These are phyloP conservation scores for Phylloporus sp. DNA, from an alignment of 768 basidiomycete species.

Conservation along the genomic window DNA sequence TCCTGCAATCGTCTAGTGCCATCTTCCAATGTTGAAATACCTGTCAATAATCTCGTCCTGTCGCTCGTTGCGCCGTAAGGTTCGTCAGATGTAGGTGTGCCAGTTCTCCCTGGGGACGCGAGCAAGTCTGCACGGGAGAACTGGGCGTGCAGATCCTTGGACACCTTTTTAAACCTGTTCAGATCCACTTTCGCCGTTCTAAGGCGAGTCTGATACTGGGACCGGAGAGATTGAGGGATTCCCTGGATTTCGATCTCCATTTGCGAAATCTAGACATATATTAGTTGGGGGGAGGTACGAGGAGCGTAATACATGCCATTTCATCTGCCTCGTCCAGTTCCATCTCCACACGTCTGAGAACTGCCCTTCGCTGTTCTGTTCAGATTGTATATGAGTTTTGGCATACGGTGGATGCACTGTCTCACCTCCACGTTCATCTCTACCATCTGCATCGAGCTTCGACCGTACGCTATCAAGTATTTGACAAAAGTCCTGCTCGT, in stretches of 20 bases:
- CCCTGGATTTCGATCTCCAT: conserved; percentile 99
- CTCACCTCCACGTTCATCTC: conserved; percentile 68
- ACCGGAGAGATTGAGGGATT: conserved; percentile 80
- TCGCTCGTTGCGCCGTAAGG: conserved; percentile 71
- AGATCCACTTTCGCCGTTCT: conserved; percentile 73
- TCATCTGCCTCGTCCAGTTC: conserved; percentile 98
- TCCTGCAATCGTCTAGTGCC: conserved; percentile 84
- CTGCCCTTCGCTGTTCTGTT: conserved; percentile 76
- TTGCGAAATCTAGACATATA: conserved; percentile 74
- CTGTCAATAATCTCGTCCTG: conserved; percentile 74
- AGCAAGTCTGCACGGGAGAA: conserved; percentile 79
- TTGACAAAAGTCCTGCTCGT: conserved; percentile 89
- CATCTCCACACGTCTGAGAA: conserved; percentile 83
- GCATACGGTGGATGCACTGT: conserved; percentile 1
- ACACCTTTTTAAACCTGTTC: conserved; percentile 73
- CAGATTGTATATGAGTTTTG: conserved; percentile 1
- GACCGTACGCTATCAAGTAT: conserved; percentile 70
- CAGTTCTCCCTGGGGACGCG: conserved; percentile 38
- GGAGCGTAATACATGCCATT: conserved; percentile 55
- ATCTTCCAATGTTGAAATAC: conserved; percentile 76
- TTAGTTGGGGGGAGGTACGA: neutral
- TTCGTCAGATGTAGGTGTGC: conserved; percentile 61
- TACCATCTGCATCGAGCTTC: conserved; percentile 71
- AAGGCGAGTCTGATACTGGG: conserved; percentile 73
- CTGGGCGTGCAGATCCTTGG: conserved; percentile 68